phyloP scores from a whole-genome alignment of 2,329 filamentous ascomycete species.

The Colletotrichum graminicola region DNA sequence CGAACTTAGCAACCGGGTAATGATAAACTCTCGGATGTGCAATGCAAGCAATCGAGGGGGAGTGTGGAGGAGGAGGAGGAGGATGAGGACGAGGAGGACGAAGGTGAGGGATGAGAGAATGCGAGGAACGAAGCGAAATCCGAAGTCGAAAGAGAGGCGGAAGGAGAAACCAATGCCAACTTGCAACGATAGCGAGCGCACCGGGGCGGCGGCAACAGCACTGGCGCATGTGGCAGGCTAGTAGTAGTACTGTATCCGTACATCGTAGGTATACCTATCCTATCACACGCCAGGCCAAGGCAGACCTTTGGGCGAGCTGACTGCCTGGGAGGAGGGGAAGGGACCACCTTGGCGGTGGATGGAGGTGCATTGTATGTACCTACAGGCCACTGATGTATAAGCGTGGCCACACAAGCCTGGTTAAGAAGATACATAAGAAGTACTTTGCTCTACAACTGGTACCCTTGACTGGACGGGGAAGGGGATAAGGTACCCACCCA shows the following conservation, averaged over 20 bases:
- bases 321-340: background rate
- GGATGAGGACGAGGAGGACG: background rate
- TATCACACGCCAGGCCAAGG: background rate
- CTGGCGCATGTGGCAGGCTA: conserved; percentile 17
- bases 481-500: background rate
- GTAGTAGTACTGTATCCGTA: too few species aligned
- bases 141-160: conserved; percentile 1
- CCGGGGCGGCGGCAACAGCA: conserved; percentile 9
- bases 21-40: background rate
- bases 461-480: background rate
- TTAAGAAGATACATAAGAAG: too few species aligned
- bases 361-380: background rate
- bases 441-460: background rate
- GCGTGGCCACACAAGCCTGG: background rate
- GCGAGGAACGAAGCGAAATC: conserved; percentile 5
- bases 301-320: background rate
- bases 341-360: background rate
- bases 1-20: background rate
- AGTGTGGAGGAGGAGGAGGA: background rate
- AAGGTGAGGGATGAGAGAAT: background rate
- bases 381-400: background rate
- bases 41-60: background rate
- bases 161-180: background rate
- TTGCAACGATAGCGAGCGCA: background rate
- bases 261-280: background rate